These are phyloP conservation scores for Wolfiporia cocos DNA, from an alignment of 1,284 basidiomycete species.

Conservation along the genomic window DNA sequence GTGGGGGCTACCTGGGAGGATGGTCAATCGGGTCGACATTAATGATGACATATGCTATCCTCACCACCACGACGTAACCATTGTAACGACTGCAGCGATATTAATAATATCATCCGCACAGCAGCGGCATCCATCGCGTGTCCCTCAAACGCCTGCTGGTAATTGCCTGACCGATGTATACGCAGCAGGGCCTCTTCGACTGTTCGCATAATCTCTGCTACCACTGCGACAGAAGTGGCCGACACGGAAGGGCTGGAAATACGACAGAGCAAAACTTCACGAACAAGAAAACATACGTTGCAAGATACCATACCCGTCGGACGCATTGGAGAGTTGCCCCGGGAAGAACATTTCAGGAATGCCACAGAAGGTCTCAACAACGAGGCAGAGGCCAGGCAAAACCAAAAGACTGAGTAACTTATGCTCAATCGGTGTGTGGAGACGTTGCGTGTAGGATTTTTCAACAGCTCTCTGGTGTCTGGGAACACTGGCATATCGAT, in stretches of 20 bases:
- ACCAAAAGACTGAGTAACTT: not conserved
- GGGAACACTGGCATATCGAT: not conserved
- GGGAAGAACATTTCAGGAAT: conserved; percentile 40
- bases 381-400: conserved; percentile 33
- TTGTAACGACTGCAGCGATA: no score
- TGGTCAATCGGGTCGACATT: no score
- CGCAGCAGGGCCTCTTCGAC: no score
- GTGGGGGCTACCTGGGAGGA: no score
- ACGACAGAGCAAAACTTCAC: conserved; percentile 31
- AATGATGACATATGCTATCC: no score
- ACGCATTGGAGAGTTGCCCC: conserved; percentile 53
- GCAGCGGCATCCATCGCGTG: no score
- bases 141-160: no score
- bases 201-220: conserved; percentile 1
- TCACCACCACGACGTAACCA: no score
- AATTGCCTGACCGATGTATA: no score
- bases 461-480: not conserved
- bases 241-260: conserved; percentile 38
- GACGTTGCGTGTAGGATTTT: not conserved
- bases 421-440: not conserved
- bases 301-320: conserved; percentile 57
- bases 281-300: conserved; percentile 55
- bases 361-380: conserved; percentile 63
- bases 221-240: conserved; percentile 9
- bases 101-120: no score